Conservation (phyloP, 192 early-diverging fungal genomes). For the Coemansia sp. region DNA sequence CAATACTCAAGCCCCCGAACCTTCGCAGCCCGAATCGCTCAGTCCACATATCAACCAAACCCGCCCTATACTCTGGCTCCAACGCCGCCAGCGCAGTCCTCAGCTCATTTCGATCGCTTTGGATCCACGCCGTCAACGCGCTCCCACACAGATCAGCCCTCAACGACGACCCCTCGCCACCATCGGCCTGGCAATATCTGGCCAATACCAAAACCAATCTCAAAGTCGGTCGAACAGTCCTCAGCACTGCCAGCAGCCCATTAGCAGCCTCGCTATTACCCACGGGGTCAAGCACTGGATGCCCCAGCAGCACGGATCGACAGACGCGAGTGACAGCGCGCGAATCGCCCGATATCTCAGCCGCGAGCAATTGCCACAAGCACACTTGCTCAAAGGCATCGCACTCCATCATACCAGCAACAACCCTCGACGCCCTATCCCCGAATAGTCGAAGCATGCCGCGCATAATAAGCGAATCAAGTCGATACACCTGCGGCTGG, state of each 20-base stretch:
- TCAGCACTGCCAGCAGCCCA: constrained; percentile 50
- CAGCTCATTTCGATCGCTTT: constrained; percentile 1
- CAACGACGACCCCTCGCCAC: background rate
- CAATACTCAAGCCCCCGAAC: background rate
- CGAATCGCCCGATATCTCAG: constrained; percentile 41
- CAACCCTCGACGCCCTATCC: background rate
- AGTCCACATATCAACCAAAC: constrained; percentile 4
- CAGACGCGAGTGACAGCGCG: constrained; percentile 10
- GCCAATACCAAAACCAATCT: background rate
- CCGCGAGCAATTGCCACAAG: constrained; percentile 56
- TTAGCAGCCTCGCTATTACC: constrained; percentile 50
- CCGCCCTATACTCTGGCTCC: background rate
- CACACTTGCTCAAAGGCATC: constrained; percentile 60
- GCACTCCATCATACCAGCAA: constrained; percentile 41
- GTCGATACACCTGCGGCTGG: constrained; percentile 53
- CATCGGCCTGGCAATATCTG: background rate
- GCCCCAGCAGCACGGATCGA: background rate
- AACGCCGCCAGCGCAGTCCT: background rate
- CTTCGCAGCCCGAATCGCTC: constrained; percentile 4
- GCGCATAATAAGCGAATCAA: constrained; percentile 19
- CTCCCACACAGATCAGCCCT: constrained; percentile 34
- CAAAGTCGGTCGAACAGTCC: constrained; percentile 28
- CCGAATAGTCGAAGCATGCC: constrained; percentile 36
- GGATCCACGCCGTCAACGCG: constrained; percentile 37
- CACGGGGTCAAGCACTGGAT: constrained; percentile 10